Base-by-base conservation (phyloP, 1,284 basidiomycete genomes). In the Sanghuangporus weigelae region DNA sequence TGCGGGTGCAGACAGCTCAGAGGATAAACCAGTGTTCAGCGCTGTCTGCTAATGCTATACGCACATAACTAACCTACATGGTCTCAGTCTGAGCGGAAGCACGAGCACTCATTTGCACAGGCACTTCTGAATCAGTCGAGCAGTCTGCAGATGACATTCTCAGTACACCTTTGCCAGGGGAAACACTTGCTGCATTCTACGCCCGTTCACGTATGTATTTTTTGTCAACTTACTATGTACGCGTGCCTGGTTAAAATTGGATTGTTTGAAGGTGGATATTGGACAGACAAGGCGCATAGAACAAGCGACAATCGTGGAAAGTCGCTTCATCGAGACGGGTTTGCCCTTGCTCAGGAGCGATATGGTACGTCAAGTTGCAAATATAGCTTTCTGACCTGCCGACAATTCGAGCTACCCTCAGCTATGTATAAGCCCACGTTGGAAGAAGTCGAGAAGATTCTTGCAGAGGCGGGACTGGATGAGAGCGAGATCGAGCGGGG, bases 131-230 rank as follows among this genome's bases (percentile, higher is more conserved):
- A 38, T 12, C 39, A 67, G 73, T 79, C 2, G 78, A 79, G 0
- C 78, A 85, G 2, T 85, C 89, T 0, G 78, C 83, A 0, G 92
- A 93, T 69, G 93, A 96, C 67, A 74, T 85, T 0, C 72, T 93
- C 50, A 90, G 89, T 64, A 96, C 94, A 0, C 95, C 95, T 0
- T 79, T 90, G 6, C 93, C 94, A 0, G 93, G 93, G n/a, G 95
- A 97, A 73, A 92, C 89, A 0, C 75, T 96, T 7, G 87, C 92
- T 0, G 80, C 83, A 73, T 96, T 96, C 74, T 97, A 95, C 71
- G 85, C 89, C 11, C 84, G 95, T 6, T 89, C 89, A 5, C 82
- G 89, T 86, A 72, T 69, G 85, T 78, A 3, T 21, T 21, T 14
- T 63, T 31, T 26, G 11, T 14, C 26, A 11, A 23, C n/a, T 55